Conservation (phyloP, 2,329 filamentous ascomycete genomes). For the Macroventuria anomochaeta region DNA sequence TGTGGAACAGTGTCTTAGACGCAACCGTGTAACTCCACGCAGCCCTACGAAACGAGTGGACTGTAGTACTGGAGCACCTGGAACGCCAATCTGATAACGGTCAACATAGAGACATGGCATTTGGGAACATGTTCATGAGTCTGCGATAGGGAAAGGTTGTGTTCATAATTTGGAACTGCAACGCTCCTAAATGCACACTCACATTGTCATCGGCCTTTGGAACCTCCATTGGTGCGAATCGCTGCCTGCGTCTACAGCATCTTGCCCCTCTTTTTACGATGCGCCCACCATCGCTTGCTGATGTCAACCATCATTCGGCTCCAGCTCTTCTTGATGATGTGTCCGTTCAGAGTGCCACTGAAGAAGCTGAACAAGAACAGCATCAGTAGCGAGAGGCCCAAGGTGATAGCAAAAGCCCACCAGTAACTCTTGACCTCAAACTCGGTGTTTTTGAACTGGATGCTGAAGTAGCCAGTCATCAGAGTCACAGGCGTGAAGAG, state of each 20-base stretch:
- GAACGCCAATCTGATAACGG: background rate
- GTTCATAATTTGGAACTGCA: background rate
- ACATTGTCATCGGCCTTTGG: too few species aligned
- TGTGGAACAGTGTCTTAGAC: conserved; percentile 6
- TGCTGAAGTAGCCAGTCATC: conserved; percentile 76
- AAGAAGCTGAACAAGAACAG: conserved; percentile 64
- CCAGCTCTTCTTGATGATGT: conserved; percentile 56
- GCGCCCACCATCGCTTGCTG: conserved; percentile 33
- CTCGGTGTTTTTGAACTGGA: conserved; percentile 66
- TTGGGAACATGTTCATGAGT: background rate
- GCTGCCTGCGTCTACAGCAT: conserved; percentile 5
- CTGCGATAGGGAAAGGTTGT: too few species aligned
- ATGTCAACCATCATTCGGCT: conserved; percentile 39
- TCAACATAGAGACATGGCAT: conserved; percentile 5
- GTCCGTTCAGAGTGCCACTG: conserved; percentile 64
- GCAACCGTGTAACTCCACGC: conserved; percentile 3
- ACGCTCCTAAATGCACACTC: background rate
- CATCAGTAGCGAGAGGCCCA: conserved; percentile 64
- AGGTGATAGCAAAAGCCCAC: conserved; percentile 69
- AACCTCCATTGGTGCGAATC: too few species aligned
- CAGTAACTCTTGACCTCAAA: conserved; percentile 72
- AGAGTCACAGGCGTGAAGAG: conserved; percentile 77
- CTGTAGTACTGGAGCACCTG: background rate
- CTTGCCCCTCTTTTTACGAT: conserved; percentile 32
- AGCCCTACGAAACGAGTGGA: background rate